Base-by-base conservation (phyloP, 345 rosid species). In the Trapa bicornis region DNA sequence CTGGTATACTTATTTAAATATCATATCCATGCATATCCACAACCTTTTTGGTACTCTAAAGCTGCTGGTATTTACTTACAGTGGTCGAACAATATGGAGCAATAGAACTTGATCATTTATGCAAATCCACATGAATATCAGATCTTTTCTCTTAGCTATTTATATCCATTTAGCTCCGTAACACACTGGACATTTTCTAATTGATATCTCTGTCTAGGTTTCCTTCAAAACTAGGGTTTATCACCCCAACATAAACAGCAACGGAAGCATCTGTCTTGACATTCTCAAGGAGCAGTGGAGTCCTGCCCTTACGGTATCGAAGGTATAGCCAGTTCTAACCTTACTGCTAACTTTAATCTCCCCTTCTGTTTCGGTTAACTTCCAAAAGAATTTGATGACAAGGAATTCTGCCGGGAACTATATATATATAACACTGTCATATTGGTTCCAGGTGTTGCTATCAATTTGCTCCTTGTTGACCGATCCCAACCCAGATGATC, bases 401-500 rank as follows among this genome's bases (percentile, higher is more conserved):
- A 29, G 48, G 13, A 11, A 7, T 8, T 41, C 6, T 41, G 43
- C 65, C 3, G 38, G 1, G 22, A 29, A 45, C 32, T 12, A 5
- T 22, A 14, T 7, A 33, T 67, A 6, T 6, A 37, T 12, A 50
- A 11, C 52, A 12, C 10, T 67, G 33, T 38, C 15, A 10, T 4
- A 4, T 17, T 67, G 45, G 16, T 37, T 42, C 6, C 66, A 70
- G 67, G 72, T 70, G 43, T 50, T 70, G 13, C 72, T 70, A 7
- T 70, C 72, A 2, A 70, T 70, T 36, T 70, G 72, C 38, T 70
- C 72, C 4, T 63, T 70, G 66, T 61, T 70, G 60, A 70, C 72
- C 10, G 72, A 70, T 38, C 72, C 72, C 36, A 70, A 70, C 66
- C 72, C 72, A 7, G 72, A 70, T 50, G 72, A 70, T 47, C 72